A percentile compares a stretch with the other conserved stretches of the same genome.
Evolutionary conservation across 2,329 filamentous ascomycete species (phyloP).

Genomic region (Paramyrothecium roridum): DNA sequence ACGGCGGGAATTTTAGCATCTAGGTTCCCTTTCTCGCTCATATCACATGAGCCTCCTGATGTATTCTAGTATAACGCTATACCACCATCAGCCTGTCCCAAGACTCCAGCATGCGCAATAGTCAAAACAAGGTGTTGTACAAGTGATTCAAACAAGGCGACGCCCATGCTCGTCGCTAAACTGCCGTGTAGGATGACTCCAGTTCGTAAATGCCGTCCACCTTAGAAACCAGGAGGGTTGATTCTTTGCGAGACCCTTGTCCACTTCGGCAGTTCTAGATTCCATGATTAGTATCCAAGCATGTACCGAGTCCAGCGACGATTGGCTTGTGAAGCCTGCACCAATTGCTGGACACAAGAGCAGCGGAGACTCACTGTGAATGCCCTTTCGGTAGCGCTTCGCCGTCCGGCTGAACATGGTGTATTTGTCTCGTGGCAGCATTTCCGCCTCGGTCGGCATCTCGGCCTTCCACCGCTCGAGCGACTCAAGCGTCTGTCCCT

Average conservation of each 20-base stretch:
- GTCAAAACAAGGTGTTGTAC: constrained; percentile 24
- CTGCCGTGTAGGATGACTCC: constrained; percentile 9
- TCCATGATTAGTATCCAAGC: constrained; percentile 12
- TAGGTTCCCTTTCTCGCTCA: not conserved
- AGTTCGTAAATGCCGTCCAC: constrained; percentile 10
- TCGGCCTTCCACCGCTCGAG: constrained; percentile 89
- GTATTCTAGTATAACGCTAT: constrained; percentile 1
- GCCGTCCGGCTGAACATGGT: constrained; percentile 96
- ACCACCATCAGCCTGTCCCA: constrained; percentile 1
- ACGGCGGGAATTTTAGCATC: not conserved
- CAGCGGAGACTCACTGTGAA: constrained; percentile 73
- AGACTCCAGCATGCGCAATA: constrained; percentile 13
- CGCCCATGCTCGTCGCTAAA: constrained; percentile 9
- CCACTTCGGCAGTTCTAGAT: constrained; percentile 82
- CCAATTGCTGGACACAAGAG: not conserved
- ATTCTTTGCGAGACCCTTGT: constrained; percentile 90
- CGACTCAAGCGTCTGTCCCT: constrained; percentile 69
- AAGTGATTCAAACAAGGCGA: constrained; percentile 12
- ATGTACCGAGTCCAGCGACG: not conserved
- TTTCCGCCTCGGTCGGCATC: constrained; percentile 95
- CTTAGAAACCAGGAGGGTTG: constrained; percentile 90
- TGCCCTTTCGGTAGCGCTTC: constrained; percentile 92
- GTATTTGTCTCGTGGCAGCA: constrained; percentile 96
- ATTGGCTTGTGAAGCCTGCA: not conserved
- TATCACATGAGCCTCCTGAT: not conserved